These are phyloP conservation scores for Akebia trifoliata DNA, from an alignment of 164 flowering plant genomes.

Conservation along the genomic window DNA sequence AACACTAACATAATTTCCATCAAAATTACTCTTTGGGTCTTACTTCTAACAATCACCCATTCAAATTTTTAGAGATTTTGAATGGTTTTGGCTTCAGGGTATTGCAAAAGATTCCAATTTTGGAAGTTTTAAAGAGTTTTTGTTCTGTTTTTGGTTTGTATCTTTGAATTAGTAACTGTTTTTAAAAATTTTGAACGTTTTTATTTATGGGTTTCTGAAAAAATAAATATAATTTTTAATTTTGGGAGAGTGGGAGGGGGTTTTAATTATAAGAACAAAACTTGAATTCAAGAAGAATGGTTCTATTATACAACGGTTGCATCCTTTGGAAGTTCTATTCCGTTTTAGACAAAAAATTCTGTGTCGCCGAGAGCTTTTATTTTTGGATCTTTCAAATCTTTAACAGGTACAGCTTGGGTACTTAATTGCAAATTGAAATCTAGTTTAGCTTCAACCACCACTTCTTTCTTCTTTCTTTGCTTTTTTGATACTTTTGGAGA, in stretches of 20 bases:
- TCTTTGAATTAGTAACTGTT: neutral
- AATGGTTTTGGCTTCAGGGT: slow-evolving; percentile 29
- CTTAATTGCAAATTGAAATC: slow-evolving; percentile 26
- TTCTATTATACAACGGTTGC: slow-evolving; percentile 42
- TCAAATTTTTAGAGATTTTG: slow-evolving; percentile 14
- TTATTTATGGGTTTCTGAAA: slow-evolving; percentile 18
- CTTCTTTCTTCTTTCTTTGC: slow-evolving; percentile 1
- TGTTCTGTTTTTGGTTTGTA: neutral
- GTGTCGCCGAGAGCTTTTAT: slow-evolving; percentile 61
- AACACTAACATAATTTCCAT: no score
- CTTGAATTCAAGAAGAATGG: slow-evolving; percentile 40
- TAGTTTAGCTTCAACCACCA: neutral
- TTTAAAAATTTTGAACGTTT: slow-evolving; percentile 3
- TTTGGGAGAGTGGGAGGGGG: slow-evolving; percentile 12
- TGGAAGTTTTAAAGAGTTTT: slow-evolving; percentile 20
- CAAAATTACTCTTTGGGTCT: neutral
- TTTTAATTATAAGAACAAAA: slow-evolving; percentile 9
- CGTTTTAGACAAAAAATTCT: slow-evolving; percentile 42
- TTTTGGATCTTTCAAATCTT: slow-evolving; percentile 87
- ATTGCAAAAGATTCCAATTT: slow-evolving; percentile 19
- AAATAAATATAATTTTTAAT: no score
- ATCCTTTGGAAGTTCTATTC: slow-evolving; percentile 47
- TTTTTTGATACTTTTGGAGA: slow-evolving; percentile 10
- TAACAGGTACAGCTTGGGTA: slow-evolving; percentile 55
- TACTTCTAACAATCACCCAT: neutral